Percentiles rank a stretch among this genome's conserved stretches.
phyloP scores from a whole-genome alignment of 73 alveolate genomes.

The Paramecium sonneborni region DNA sequence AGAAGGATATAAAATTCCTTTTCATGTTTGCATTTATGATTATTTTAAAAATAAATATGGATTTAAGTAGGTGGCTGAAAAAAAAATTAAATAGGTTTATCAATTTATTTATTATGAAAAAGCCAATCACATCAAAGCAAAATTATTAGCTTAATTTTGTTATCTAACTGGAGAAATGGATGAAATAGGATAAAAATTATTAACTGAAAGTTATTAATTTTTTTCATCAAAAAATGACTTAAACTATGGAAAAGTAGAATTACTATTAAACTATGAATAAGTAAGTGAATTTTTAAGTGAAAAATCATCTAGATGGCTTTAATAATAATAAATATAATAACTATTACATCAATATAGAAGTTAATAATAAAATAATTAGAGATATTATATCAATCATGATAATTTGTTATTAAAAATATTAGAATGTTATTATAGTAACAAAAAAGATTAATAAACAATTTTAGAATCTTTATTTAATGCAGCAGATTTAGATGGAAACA shows the following conservation, averaged over 20 bases:
- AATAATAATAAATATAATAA: background rate
- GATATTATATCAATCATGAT: conserved; percentile 41
- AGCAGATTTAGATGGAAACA: conserved; percentile 55
- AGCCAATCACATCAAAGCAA: background rate
- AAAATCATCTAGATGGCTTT: background rate
- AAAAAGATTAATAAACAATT: background rate
- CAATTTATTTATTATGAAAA: conserved; percentile 38
- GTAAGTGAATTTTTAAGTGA: conserved; percentile 36
- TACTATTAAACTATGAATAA: background rate
- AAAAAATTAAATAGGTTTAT: conserved; percentile 33
- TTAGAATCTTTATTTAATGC: conserved; percentile 12
- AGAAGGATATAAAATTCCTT: conserved; percentile 53
- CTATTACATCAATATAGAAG: background rate
- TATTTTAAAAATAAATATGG: conserved; percentile 49
- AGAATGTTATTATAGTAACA: background rate
- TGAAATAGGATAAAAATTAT: conserved; percentile 38
- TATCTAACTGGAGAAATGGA: background rate
- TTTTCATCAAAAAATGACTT: background rate
- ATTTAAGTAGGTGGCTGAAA: conserved; percentile 26
- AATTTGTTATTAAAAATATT: background rate
- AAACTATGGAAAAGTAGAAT: background rate
- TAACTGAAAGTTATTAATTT: background rate
- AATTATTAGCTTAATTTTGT: conserved; percentile 18
- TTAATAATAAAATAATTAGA: background rate
- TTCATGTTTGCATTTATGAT: conserved; percentile 38